Evolutionary conservation across 1,284 basidiomycete genomes (phyloP), one percentile per base, ranked within the genome.

Genomic region (Ustilago curta): DNA sequence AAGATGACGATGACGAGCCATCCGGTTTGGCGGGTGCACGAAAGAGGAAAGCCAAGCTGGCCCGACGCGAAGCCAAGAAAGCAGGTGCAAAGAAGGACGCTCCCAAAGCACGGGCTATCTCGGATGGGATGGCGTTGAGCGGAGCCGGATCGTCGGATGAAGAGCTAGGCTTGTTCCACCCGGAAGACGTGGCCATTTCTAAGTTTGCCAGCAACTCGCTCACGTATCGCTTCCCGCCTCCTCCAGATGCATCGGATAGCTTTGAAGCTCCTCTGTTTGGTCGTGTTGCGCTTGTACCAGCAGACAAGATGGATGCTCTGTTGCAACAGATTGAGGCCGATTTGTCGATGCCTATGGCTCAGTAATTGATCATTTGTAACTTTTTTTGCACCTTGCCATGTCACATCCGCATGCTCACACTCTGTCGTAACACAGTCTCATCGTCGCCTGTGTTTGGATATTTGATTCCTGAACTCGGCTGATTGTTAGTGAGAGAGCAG

Each of bases 221-320:
- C 49, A 83, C 79, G 11, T 84, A 76, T 59, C 79, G 81, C 35
- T 84, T 83, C 76, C 82, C 82, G 0, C 71, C 81, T 7, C 81
- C 80, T 12, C 71, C 58, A 11, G 79, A 83, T 51, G 80, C 81
- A 14, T 75, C 74, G 3, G 80, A 82, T 37, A 65, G 69, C 52
- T 84, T 78, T 32, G 81, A 84, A 50, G 71, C 81, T 19, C 81
- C 81, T 0, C 58, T 84, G 25, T 84, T 78, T 57, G 82, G 78
- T 6, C 68, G 82, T 6, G 54, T 84, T 29, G 63, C 76, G 12
- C 64, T 81, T 4, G 69, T 84, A 9, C 81, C 80, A 4, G 68
- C 58, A 9, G 68, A 48, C 8, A 72, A 72, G 74, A 64, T 76
- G 42, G 69, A 59, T n/a, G 55, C 66, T 1, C 57, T 76, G 1